Evolutionary conservation across 805 yeast genomes (phyloP).

Genomic region (Metschnikowia aberdeeniae): DNA sequence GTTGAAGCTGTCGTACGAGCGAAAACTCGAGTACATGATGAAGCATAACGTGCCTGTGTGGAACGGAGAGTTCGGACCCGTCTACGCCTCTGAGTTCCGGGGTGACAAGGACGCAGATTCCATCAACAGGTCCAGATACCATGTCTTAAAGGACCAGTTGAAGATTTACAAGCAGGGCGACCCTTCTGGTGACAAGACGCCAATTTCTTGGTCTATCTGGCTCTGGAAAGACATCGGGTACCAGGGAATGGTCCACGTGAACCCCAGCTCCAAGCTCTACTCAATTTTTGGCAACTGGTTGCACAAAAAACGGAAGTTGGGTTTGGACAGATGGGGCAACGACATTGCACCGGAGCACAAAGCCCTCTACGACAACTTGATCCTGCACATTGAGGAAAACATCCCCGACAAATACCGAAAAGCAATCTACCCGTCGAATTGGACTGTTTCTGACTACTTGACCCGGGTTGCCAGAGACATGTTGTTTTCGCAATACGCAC

Average conservation of each 20-base stretch:
- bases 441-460: constrained; percentile 37
- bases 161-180: constrained; percentile 42
- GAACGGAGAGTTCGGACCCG: constrained; percentile 55
- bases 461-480: constrained; percentile 40
- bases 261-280: constrained; percentile 42
- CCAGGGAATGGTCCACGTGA: constrained; percentile 47
- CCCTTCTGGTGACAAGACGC: constrained; percentile 44
- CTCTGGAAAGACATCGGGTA: constrained; percentile 50
- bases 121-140: constrained; percentile 38
- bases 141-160: constrained; percentile 44
- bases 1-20: constrained; percentile 34
- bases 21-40: constrained; percentile 43
- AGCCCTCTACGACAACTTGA: constrained; percentile 32
- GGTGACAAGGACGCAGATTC: constrained; percentile 38
- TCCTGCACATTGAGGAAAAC: constrained; percentile 33
- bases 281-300: constrained; percentile 41
- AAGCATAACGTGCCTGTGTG: constrained; percentile 44
- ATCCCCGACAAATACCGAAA: constrained; percentile 40
- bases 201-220: constrained; percentile 52
- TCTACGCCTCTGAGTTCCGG: constrained; percentile 40
- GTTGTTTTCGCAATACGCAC: constrained; percentile 41
- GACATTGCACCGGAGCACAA: constrained; percentile 40
- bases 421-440: constrained; percentile 39
- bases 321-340: constrained; percentile 49
- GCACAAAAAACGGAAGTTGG: constrained; percentile 40